Evolutionary conservation across 1,139 yeast genomes (phyloP).

Genomic region (Geotrichum aggregatum): DNA sequence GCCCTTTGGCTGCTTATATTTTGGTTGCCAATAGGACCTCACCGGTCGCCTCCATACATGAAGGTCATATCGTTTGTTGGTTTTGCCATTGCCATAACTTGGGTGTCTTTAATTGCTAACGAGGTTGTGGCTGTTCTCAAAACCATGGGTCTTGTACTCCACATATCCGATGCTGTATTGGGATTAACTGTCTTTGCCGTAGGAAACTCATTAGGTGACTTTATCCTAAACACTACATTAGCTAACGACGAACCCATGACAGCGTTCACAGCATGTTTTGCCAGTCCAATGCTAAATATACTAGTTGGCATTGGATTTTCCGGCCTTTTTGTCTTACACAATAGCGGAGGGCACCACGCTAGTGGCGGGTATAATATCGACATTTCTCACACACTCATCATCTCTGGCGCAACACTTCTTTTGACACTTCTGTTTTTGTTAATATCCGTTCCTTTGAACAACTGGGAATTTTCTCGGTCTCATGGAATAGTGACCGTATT

Average conservation of each 20-base stretch:
- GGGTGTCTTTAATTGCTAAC: conserved; percentile 74
- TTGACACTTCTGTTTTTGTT: conserved; percentile 52
- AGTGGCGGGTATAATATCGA: conserved; percentile 38
- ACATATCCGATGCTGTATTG: conserved; percentile 68
- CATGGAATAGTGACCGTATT: conserved; percentile 54
- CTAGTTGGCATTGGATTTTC: conserved; percentile 63
- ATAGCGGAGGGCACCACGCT: conserved; percentile 26
- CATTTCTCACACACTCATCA: conserved; percentile 46
- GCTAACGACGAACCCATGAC: conserved; percentile 81
- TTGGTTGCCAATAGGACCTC: background rate
- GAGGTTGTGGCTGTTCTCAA: conserved; percentile 68
- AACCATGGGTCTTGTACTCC: conserved; percentile 55
- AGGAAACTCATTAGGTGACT: conserved; percentile 89
- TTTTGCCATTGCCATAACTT: conserved; percentile 60
- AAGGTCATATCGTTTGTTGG: conserved; percentile 44
- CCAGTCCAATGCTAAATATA: conserved; percentile 74
- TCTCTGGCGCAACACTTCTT: conserved; percentile 52
- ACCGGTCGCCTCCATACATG: conserved; percentile 32
- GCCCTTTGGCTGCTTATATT: conserved; percentile 48
- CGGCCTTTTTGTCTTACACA: conserved; percentile 51
- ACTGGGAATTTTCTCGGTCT: conserved; percentile 59
- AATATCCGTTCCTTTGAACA: conserved; percentile 54
- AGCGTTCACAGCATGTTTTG: conserved; percentile 94
- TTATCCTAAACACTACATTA: conserved; percentile 77
- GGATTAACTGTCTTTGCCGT: conserved; percentile 87